Evolutionary conservation across 768 basidiomycete species (phyloP), one percentile per base, ranked within the genome.

Genomic region (Tephrocybe sp.): DNA sequence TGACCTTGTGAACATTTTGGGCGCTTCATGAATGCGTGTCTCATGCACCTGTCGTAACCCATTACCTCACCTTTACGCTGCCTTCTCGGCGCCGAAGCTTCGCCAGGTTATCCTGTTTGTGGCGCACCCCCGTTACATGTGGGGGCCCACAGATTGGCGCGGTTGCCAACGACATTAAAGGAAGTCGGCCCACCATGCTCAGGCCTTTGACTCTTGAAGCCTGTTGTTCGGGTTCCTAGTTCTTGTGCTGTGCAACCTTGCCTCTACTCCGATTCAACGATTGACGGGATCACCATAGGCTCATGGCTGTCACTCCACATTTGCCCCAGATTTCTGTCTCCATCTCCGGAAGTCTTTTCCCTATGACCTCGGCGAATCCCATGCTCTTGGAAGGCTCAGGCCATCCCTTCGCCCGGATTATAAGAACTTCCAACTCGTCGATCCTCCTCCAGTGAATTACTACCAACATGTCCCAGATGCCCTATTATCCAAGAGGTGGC

Each of bases 121-220:
- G 52, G 52, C 52, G 52, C 52, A 53, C 22, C 19, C 15, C n/a
- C n/a, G 42, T 48, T 23, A 34, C 25, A 16, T 37, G 11, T 18
- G 46, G 23, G 21, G 34, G 24, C 34, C 30, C 31, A 30, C 24
- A 27, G 15, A 18, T 27, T 38, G 31, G 19, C 13, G 22, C 21
- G 11, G 18, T 16, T 11, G 16, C 25, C 8, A 18, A 39, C 39
- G 24, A 53, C 33, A 27, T 38, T 47, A 31, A 8, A 8, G 8
- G 16, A 27, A 48, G 19, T 21, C 33, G 42, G 23, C 16, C 21
- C 7, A 7, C n/a, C 29, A 19, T 43, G 37, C 23, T 43, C 34
- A 16, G 24, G 7, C 22, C 18, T 18, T 21, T 12, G 7, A 22
- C 9, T 24, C n/a, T 27, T 13, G 19, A 23, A 7, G 19, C 36